phyloP scores from a whole-genome alignment of 352 stramenopile species.

The Phytophthora meadii region DNA sequence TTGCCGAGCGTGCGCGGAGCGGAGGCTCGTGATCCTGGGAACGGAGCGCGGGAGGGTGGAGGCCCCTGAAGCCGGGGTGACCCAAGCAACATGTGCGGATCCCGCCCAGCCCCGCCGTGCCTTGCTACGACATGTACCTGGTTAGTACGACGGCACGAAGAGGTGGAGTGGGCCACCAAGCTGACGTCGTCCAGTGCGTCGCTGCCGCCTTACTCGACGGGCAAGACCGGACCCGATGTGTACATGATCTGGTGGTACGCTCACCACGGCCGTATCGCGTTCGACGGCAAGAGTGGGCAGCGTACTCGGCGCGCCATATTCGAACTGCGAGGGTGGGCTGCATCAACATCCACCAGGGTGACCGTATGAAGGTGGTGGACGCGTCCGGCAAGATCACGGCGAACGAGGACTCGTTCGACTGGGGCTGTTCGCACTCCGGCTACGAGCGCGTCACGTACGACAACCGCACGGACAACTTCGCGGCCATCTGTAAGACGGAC shows the following conservation, averaged over 20 bases:
- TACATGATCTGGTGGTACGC: constrained; percentile 82
- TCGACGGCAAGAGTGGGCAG: constrained; percentile 66
- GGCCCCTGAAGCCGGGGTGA: too few relatives aligned
- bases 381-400: constrained; percentile 47
- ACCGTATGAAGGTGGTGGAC: constrained; percentile 72
- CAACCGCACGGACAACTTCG: constrained; percentile 48
- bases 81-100: constrained; percentile 58
- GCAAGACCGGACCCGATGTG: constrained; percentile 49
- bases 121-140: constrained; percentile 77
- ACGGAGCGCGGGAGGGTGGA: constrained; percentile 58
- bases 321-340: too few relatives aligned
- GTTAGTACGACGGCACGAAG: constrained; percentile 53
- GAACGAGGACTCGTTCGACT: constrained; percentile 55
- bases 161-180: constrained; percentile 74
- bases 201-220: constrained; percentile 60
- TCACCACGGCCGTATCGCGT: constrained; percentile 67
- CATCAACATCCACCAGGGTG: constrained; percentile 77
- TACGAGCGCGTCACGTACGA: constrained; percentile 72
- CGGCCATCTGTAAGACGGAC: constrained; percentile 71
- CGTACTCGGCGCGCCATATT: too few relatives aligned
- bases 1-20: too few relatives aligned
- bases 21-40: constrained; percentile 54
- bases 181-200: constrained; percentile 56
- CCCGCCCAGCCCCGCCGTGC: constrained; percentile 42
- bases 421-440: constrained; percentile 64